A percentile compares a stretch with the other conserved stretches of the same genome.
These are phyloP conservation scores for Hyaloscypha bicolor DNA, from an alignment of 495 filamentous ascomycete species.

Conservation along the genomic window DNA sequence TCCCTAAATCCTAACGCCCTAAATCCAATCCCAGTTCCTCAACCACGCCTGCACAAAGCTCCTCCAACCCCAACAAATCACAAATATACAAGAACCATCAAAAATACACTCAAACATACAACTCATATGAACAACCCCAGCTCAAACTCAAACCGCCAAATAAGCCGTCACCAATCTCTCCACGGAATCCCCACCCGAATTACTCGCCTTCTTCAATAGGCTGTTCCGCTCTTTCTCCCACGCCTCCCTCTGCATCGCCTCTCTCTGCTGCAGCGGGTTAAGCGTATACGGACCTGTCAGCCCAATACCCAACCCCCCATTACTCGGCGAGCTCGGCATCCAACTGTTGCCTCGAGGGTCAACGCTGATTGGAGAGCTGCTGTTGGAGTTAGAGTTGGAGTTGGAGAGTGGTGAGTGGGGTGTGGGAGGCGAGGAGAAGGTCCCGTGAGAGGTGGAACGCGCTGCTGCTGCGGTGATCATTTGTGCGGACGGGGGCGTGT, in stretches of 20 bases:
- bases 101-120: not conserved
- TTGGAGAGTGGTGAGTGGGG: not conserved
- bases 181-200: slow-evolving; percentile 22
- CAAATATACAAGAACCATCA: not conserved
- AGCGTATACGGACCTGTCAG: slow-evolving; percentile 27
- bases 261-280: slow-evolving; percentile 42
- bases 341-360: not conserved
- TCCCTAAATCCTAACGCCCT: too few relatives aligned
- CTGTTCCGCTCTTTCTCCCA: slow-evolving; percentile 39
- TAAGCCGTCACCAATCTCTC: slow-evolving; percentile 26
- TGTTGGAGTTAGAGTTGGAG: not conserved
- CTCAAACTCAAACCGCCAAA: slow-evolving; percentile 23
- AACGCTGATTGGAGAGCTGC: not conserved
- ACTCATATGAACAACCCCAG: too few relatives aligned
- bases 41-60: too few relatives aligned
- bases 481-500: slow-evolving; percentile 15
- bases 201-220: slow-evolving; percentile 40
- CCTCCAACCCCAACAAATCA: not conserved
- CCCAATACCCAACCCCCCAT: slow-evolving; percentile 30
- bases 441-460: not conserved
- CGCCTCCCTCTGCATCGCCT: slow-evolving; percentile 41
- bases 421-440: not conserved
- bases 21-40: too few relatives aligned
- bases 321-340: slow-evolving; percentile 22
- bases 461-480: slow-evolving; percentile 5